Evolutionary conservation across 2,329 filamentous ascomycete species (phyloP), one percentile per base, ranked within the genome.

Genomic region (Penicillium sp.): DNA sequence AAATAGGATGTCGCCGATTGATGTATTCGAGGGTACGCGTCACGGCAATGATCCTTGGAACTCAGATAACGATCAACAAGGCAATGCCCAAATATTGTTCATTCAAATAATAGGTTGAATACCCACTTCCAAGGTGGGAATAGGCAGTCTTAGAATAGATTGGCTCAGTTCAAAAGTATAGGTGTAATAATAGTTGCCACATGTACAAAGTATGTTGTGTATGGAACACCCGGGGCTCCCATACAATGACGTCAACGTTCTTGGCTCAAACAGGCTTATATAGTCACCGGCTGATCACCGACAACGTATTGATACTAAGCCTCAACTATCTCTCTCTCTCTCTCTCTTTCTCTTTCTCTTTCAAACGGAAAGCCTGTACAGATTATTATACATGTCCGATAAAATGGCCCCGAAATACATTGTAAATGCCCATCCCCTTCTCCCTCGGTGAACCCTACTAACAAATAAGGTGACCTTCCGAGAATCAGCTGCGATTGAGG

Each of bases 401-500:
- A 44, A 36, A 13, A 55, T 52, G 53, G 29, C 47, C 3, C 7
- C n/a, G 0, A 51, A 38, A 44, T 53, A 53, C 13, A 53, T 53
- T 38, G 50, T 53, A 39, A 50, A 38, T 15, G 1, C 7, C 21
- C 1, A 25, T 25, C 5, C 1, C 9, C 1, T 23, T 36, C 7
- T 35, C 9, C 12, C 15, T n/a, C 17, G 23, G 5, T n/a, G 9
- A 9, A 13, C 10, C 27, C 21, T 15, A 42, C 41, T 57, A 27
- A 57, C 35, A 10, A 35, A 8, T 0, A 44, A 57, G 54, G 35
- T 57, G 42, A 57, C 49, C n/a, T 57, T 57, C 10, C 41, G 19
- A 17, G 54, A 57, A 25, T 57, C 54, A 15, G 54, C 49, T 6
- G 23, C 54, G 3, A 57, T 49, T 6, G 54, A 53, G 27, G 27